phyloP scores from a whole-genome alignment of 176 grass and related monocot genomes.

The Thinopyrum elongatum region DNA sequence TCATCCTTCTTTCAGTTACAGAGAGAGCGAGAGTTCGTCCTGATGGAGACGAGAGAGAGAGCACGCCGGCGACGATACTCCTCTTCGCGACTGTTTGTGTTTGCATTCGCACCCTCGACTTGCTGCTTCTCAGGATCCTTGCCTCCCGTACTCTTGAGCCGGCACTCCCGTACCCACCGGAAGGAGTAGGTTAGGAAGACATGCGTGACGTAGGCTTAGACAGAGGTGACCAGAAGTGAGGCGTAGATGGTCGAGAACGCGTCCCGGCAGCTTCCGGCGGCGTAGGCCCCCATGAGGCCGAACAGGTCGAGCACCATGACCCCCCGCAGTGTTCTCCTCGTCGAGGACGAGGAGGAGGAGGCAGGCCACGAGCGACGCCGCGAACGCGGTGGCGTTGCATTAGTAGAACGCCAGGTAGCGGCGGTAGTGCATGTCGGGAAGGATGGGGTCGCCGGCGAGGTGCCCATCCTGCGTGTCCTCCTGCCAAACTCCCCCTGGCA shows the following conservation, averaged over 20 bases:
- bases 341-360: neutral
- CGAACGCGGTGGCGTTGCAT: neutral
- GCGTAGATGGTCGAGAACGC: neutral
- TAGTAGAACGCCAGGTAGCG: constrained; percentile 15
- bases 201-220: neutral
- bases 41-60: no score
- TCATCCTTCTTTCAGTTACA: no score
- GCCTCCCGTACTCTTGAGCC: no score
- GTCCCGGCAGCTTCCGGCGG: neutral
- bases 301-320: neutral
- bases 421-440: neutral
- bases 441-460: neutral
- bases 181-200: no score
- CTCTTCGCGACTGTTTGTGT: neutral
- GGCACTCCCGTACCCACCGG: no score
- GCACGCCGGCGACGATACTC: no score
- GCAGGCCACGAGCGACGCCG: neutral
- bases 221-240: neutral
- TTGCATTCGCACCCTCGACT: neutral
- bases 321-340: neutral
- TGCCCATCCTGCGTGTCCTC: neutral
- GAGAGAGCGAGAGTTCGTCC: no score
- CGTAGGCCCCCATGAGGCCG: neutral
- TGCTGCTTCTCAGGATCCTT: neutral
- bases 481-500: constrained; percentile 16